Evolutionary conservation across 768 basidiomycete species (phyloP), one percentile per base, ranked within the genome.

Genomic region (Polyporus arcularius): DNA sequence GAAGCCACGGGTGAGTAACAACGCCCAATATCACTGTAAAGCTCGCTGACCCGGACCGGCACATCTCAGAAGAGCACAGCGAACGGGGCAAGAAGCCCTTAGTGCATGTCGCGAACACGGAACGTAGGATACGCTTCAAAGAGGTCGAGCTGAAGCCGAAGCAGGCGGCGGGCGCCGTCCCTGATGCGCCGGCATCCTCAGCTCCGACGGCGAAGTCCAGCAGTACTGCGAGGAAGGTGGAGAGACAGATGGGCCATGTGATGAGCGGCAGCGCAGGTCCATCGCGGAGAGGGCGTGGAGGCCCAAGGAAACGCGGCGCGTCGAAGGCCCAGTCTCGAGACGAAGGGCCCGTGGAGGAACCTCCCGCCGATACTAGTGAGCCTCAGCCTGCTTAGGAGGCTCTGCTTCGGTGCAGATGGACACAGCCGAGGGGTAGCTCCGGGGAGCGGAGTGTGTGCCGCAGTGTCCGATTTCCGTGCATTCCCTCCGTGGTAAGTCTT

Each of bases 121-220:
- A 85, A 60, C 82, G 85, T 61, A 85, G 91, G 8, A 82, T 92
- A 54, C 80, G 79, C n/a, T 93, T 93, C 74, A 82, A 80, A 60
- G 86, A 90, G 69, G 86, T 91, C 4, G 83, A 85, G 31, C 75
- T 91, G 42, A 58, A 35, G 42, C 57, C 62, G 2, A 63, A 63
- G 41, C 48, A 43, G 7, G 57, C 38, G 7, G 57, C 38, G 14
- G 50, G 57, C 30, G 53, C 41, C 4, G 57, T 30, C n/a, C 35
- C 57, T 8, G 57, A 42, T 40, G 57, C 38, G 11, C 47, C 39
- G 18, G 12, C 53, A 12, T n/a, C n/a, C 16, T 39, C 57, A 26
- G 51, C 46, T 35, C 35, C 35, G 11, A 35, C 35, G 38, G 55
- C 57, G 45, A 63, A 63, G 43, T 18, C 57, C 9, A 59, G 53